Conservation (phyloP, 2,329 filamentous ascomycete species). For the Botrytis tulipae region DNA sequence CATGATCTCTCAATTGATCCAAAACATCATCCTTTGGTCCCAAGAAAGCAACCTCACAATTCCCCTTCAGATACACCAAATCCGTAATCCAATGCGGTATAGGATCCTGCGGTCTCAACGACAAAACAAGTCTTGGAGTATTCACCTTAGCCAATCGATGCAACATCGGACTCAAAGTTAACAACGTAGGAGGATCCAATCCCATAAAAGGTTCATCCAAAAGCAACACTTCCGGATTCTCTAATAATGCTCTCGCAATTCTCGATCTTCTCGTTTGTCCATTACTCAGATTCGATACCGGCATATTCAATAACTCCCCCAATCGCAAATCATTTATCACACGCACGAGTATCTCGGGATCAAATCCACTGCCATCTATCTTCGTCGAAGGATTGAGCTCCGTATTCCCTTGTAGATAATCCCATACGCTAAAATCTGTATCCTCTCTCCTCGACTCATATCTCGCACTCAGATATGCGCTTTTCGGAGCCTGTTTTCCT, state of each 20-base stretch:
- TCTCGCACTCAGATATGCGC: conserved; percentile 81
- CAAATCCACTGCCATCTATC: conserved; percentile 49
- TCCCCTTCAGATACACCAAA: conserved; percentile 67
- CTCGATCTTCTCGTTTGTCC: conserved; percentile 84
- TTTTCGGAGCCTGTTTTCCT: conserved; percentile 54
- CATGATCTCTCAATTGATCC: conserved; percentile 49
- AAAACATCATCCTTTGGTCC: conserved; percentile 66
- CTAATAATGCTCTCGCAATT: conserved; percentile 82
- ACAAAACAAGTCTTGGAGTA: conserved; percentile 71
- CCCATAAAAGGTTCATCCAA: conserved; percentile 97
- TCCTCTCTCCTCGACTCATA: conserved; percentile 87
- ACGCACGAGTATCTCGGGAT: conserved; percentile 52
- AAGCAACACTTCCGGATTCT: conserved; percentile 74
- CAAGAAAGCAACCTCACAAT: conserved; percentile 63
- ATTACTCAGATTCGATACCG: conserved; percentile 88
- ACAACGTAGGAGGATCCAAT: conserved; percentile 79
- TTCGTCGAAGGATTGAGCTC: conserved; percentile 71
- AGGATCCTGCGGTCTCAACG: conserved; percentile 78
- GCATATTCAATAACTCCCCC: conserved; percentile 68
- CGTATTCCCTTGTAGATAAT: conserved; percentile 80
- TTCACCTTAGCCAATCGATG: conserved; percentile 63
- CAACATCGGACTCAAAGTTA: conserved; percentile 69
- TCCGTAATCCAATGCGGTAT: conserved; percentile 91
- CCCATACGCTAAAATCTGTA: conserved; percentile 79
- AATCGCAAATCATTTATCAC: conserved; percentile 71